phyloP scores from a whole-genome alignment of 1,284 basidiomycete genomes.

The Ustanciosporium gigantosporum region DNA sequence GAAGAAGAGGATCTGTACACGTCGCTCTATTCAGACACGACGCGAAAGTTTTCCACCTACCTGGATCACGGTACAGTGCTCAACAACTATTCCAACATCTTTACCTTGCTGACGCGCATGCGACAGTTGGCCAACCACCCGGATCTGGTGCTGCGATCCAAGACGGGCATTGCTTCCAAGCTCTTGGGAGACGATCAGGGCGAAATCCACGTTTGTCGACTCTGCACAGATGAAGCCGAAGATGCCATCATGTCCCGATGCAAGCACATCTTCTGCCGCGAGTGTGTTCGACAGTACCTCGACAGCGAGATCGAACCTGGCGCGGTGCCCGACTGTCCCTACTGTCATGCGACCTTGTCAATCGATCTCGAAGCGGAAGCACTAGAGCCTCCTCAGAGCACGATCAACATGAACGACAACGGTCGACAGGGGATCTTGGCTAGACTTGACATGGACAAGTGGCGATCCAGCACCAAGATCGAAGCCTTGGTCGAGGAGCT shows the following conservation, averaged over 20 bases:
- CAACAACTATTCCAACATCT: slow-evolving; percentile 61
- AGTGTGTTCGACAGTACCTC: slow-evolving; percentile 93
- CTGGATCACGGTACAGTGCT: slow-evolving; percentile 82
- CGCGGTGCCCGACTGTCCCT: slow-evolving; percentile 78
- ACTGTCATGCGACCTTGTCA: slow-evolving; percentile 88
- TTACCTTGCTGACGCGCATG: slow-evolving; percentile 64
- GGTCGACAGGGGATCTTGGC: slow-evolving; percentile 88
- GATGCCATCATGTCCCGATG: slow-evolving; percentile 90
- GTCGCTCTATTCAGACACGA: slow-evolving; percentile 88
- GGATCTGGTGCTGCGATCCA: slow-evolving; percentile 89
- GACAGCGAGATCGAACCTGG: slow-evolving; percentile 69
- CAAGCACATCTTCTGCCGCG: slow-evolving; percentile 79
- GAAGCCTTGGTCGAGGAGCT: slow-evolving; percentile 95
- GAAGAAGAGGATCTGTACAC: slow-evolving; percentile 95
- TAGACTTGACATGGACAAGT: slow-evolving; percentile 81
- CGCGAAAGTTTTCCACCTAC: slow-evolving; percentile 87
- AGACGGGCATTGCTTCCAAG: slow-evolving; percentile 63
- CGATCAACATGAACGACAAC: slow-evolving; percentile 61
- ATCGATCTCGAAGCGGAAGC: slow-evolving; percentile 94
- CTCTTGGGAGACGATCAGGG: slow-evolving; percentile 47
- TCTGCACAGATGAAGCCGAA: slow-evolving; percentile 97
- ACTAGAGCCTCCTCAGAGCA: slow-evolving; percentile 74
- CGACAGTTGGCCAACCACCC: slow-evolving; percentile 66
- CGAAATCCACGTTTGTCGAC: slow-evolving; percentile 69
- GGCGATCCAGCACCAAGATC: slow-evolving; percentile 94